These are phyloP conservation scores for Penicillium ochrochloron DNA, from an alignment of 495 filamentous ascomycete species.

Conservation along the genomic window DNA sequence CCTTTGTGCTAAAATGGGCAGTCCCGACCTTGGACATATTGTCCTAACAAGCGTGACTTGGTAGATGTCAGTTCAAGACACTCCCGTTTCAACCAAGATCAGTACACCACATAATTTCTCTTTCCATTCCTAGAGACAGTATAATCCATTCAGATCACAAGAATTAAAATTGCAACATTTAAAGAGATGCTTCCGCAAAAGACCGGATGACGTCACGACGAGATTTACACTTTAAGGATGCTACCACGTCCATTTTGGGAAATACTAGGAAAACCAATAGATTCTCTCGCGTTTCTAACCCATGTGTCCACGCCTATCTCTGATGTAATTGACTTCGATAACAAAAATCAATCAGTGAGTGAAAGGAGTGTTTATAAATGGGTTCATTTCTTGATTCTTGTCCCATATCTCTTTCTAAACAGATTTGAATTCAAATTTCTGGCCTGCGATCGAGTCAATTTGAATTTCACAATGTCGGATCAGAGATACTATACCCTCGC, in stretches of 20 bases:
- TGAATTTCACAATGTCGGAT: constrained; percentile 5
- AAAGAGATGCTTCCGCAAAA: neutral
- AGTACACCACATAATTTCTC: too few relatives aligned
- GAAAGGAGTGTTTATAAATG: neutral
- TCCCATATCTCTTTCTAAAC: neutral
- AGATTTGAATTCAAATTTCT: neutral
- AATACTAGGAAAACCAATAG: neutral
- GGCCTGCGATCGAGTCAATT: neutral
- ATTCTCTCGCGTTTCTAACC: neutral
- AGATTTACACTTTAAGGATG: neutral
- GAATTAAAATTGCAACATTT: neutral
- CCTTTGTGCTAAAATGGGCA: too few relatives aligned
- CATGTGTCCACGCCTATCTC: neutral
- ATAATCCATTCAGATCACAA: neutral
- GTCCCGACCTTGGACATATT: too few relatives aligned
- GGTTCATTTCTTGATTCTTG: neutral
- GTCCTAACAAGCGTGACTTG: too few relatives aligned
- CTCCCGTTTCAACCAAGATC: neutral
- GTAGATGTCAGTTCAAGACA: neutral
- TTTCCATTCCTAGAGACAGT: neutral
- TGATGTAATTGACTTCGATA: neutral
- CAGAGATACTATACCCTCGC: constrained; percentile 17
- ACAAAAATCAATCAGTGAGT: neutral
- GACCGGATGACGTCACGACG: neutral
- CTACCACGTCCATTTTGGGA: neutral